Percentiles rank a stretch among this genome's conserved stretches.
phyloP scores from a whole-genome alignment of 208 protist species.

The Leishmania gerbilli region DNA sequence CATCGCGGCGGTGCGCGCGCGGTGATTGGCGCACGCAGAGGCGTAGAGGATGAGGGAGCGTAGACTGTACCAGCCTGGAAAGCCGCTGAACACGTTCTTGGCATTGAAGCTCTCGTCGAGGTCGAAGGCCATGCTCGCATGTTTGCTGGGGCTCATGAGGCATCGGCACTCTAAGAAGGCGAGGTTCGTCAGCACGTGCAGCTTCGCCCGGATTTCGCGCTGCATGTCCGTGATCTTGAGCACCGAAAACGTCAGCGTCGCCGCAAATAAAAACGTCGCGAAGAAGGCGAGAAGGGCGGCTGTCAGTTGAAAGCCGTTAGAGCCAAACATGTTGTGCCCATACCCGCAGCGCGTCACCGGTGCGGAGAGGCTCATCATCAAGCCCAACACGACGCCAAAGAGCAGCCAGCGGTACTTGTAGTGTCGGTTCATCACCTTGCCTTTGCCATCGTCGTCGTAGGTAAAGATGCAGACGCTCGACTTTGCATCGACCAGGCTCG shows the following conservation, averaged over 20 bases:
- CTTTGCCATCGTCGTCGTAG: constrained; percentile 70
- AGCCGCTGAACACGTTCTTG: constrained; percentile 61
- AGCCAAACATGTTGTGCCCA: constrained; percentile 51
- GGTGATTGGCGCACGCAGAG: constrained; percentile 74
- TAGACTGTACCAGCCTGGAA: constrained; percentile 74
- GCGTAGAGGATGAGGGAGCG: constrained; percentile 76
- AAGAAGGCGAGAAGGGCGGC: constrained; percentile 51
- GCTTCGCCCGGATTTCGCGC: constrained; percentile 66
- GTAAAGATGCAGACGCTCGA: constrained; percentile 76
- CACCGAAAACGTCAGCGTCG: constrained; percentile 53
- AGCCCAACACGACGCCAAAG: constrained; percentile 40
- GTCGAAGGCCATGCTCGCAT: constrained; percentile 51
- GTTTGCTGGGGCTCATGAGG: constrained; percentile 64
- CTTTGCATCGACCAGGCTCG: constrained; percentile 66
- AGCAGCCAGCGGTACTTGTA: constrained; percentile 72
- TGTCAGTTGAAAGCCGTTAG: constrained; percentile 35
- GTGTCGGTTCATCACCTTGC: constrained; percentile 66
- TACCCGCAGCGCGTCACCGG: constrained; percentile 60
- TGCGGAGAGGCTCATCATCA: constrained; percentile 59
- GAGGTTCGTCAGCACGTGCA: constrained; percentile 65
- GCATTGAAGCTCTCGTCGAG: constrained; percentile 57
- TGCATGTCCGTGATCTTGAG: constrained; percentile 86
- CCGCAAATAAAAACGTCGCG: constrained; percentile 57
- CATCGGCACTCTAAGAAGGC: constrained; percentile 67
- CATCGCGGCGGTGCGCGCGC: constrained; percentile 51